A percentile compares a stretch with the other conserved stretches of the same genome.
phyloP scores from a whole-genome alignment of 2,329 filamentous ascomycete genomes.

The Pseudogymnoascus sp. region DNA sequence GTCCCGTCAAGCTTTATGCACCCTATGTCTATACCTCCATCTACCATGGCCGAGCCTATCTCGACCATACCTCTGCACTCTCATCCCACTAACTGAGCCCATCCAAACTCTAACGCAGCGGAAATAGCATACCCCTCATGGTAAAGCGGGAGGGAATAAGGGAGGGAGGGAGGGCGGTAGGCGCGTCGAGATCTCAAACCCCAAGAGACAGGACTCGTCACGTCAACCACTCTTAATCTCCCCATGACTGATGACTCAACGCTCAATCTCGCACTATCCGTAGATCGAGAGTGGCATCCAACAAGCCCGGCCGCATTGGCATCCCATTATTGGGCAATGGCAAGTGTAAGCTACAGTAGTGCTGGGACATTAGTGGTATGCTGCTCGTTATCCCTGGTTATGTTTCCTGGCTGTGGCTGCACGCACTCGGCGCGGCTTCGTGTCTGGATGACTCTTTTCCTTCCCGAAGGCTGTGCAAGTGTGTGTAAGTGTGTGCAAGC shows the following conservation, averaged over 20 bases:
- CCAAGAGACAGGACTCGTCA: background rate
- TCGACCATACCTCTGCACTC: background rate
- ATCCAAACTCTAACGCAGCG: background rate
- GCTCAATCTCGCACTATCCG: background rate
- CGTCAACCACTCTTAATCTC: background rate
- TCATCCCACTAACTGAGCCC: background rate
- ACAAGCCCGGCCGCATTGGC: background rate
- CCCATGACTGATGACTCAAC: background rate
- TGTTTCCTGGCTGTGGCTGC: background rate
- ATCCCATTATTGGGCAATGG: constrained; percentile 1
- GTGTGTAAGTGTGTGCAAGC: background rate
- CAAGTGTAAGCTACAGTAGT: constrained; percentile 1
- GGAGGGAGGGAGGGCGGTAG: background rate
- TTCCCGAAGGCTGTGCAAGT: background rate
- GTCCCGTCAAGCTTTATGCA: background rate
- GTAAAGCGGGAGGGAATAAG: background rate
- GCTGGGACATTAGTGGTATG: background rate
- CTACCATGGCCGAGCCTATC: background rate
- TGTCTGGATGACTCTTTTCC: background rate
- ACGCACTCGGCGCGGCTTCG: background rate
- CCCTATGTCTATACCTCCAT: background rate
- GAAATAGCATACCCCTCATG: background rate
- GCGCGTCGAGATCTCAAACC: background rate
- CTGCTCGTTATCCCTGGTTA: background rate
- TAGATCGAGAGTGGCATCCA: background rate